Conservation (phyloP, 2,329 filamentous ascomycete genomes). For the Diaporthe aspalathi region DNA sequence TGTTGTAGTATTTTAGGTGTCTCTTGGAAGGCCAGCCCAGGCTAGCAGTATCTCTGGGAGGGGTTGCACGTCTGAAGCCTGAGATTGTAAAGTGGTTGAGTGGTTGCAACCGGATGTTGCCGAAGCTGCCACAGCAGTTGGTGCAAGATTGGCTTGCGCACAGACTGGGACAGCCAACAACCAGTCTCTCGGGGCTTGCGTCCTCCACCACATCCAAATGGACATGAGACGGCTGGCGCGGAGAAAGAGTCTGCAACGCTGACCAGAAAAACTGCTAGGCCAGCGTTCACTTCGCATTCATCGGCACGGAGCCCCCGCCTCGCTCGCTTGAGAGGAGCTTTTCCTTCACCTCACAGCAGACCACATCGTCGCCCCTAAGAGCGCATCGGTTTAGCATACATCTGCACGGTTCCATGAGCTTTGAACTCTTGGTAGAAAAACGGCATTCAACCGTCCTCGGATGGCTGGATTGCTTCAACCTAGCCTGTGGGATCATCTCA, state of each 20-base stretch:
- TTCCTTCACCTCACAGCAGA: too few relatives aligned
- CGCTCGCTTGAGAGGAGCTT: not conserved
- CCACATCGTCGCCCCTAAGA: too few relatives aligned
- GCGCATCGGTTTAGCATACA: too few relatives aligned
- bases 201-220: not conserved
- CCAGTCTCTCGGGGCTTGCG: not conserved
- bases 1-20: not conserved
- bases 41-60: constrained; percentile 5
- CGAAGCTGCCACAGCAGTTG: constrained; percentile 19
- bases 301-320: not conserved
- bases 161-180: constrained; percentile 3
- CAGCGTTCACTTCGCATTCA: not conserved
- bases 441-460: too few relatives aligned
- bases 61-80: not conserved
- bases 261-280: not conserved
- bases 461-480: too few relatives aligned
- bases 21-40: not conserved
- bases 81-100: constrained; percentile 5
- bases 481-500: too few relatives aligned
- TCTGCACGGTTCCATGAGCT: too few relatives aligned
- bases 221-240: not conserved
- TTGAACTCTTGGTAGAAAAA: too few relatives aligned
- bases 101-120: constrained; percentile 23
- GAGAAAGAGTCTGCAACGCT: not conserved
- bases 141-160: constrained; percentile 24